Evolutionary conservation across 2,329 filamentous ascomycete genomes (phyloP), one percentile per base, ranked within the genome.

Genomic region (Nemania diffusa): DNA sequence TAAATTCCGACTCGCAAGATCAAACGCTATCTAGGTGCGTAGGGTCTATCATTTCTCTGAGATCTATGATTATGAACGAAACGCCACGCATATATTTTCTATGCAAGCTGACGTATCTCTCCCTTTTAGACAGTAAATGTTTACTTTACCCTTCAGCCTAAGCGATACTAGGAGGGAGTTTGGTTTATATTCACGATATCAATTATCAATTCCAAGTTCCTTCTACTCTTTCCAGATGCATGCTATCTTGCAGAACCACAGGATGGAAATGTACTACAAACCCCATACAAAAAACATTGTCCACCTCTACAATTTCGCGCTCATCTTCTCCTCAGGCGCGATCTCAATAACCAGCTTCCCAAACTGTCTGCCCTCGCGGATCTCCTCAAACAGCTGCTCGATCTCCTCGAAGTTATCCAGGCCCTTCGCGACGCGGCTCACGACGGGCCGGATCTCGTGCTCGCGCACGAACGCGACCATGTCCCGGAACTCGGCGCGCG

Each of bases 341-440:
- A 94, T 86, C 73, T 92, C 88, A 71, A 97, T 88, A 1, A 97
- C 93, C 73, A 98, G 79, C 81, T 98, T 98, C 11, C 95, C 96
- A 83, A 98, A 97, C 79, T 98, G 95, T 69, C 82, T 89, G 0
- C 91, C 93, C 5, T 88, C 87, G 77, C 92, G 93, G 88, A 98
- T 97, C 57, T 97, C 93, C 46, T 92, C 90, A 77, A 97, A 98
- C 58, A 97, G 79, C 0, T 84, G 84, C 67, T 98, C 89, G 61
- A 98, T 92, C n/a, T 83, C 91, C n/a, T 89, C 84, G 6, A 97
- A 73, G 73, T 94, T 90, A 59, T 91, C 89, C 72, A 97, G 80
- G 0, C 93, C 92, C 72, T 88, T 88, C 15, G 92, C 87, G 0
- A 90, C 87, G 59, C 91, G 86, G 70, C 91, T 96, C 0, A 98